Evolutionary conservation across 2,329 filamentous ascomycete species (phyloP).

Genomic region (Aspergillus phoenicis): DNA sequence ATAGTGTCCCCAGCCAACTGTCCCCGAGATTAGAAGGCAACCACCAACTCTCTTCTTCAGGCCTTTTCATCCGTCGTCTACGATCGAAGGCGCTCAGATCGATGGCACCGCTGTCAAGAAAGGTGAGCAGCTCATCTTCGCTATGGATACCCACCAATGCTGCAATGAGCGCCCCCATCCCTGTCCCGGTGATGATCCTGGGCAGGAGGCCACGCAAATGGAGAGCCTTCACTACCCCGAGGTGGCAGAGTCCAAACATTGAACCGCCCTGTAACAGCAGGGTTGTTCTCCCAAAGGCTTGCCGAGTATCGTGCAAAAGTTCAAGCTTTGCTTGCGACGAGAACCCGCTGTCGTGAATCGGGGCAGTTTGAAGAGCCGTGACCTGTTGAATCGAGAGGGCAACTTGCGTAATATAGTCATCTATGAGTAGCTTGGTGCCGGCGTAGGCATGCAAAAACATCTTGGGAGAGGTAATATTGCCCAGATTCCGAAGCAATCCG

Average conservation of each 20-base stretch:
- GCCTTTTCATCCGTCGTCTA: conserved; percentile 30
- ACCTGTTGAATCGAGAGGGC: conserved; percentile 80
- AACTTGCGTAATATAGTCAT: conserved; percentile 85
- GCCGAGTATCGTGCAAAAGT: conserved; percentile 81
- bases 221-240: conserved; percentile 87
- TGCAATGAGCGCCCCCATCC: conserved; percentile 85
- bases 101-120: conserved; percentile 78
- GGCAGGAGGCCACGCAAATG: conserved; percentile 79
- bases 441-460: conserved; percentile 84
- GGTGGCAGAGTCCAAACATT: conserved; percentile 86
- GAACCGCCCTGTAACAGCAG: conserved; percentile 86
- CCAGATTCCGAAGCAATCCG: conserved; percentile 77
- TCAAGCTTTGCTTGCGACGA: conserved; percentile 80
- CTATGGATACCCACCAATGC: conserved; percentile 85
- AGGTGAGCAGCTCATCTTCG: conserved; percentile 76
- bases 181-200: conserved; percentile 87
- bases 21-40: conserved; percentile 33
- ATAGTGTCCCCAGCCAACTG: conserved; percentile 59
- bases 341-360: conserved; percentile 54
- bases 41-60: conserved; percentile 7
- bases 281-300: conserved; percentile 83
- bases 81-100: conserved; percentile 76
- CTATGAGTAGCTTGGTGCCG: conserved; percentile 86
- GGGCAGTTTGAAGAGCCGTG: conserved; percentile 64
- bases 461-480: conserved; percentile 80